Evolutionary conservation across 352 stramenopile species (phyloP).

Genomic region (Phytophthora ohioensis): DNA sequence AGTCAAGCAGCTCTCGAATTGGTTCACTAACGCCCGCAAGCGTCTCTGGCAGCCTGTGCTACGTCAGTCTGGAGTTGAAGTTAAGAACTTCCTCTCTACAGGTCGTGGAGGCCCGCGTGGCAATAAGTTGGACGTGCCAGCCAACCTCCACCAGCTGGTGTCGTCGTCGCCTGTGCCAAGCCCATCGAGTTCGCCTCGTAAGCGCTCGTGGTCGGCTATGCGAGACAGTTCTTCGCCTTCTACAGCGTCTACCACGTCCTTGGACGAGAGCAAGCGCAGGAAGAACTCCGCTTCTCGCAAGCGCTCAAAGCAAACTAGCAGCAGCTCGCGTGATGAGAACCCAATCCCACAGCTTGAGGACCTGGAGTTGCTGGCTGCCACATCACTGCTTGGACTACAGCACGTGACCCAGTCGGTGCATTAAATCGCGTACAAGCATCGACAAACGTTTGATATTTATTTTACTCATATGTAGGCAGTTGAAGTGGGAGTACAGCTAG

Average conservation of each 20-base stretch:
- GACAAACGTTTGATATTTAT: conserved; percentile 52
- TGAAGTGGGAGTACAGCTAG: conserved; percentile 33
- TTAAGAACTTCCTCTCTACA: conserved; percentile 90
- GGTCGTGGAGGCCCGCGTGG: conserved; percentile 80
- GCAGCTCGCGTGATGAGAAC: conserved; percentile 13
- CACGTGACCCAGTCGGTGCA: conserved; percentile 77
- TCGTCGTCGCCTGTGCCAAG: conserved; percentile 47
- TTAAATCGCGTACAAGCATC: conserved; percentile 37
- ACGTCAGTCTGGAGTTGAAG: conserved; percentile 87
- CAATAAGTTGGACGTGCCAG: conserved; percentile 79
- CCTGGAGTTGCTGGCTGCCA: conserved; percentile 78
- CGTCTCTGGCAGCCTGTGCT: conserved; percentile 88
- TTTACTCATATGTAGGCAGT: conserved; percentile 40
- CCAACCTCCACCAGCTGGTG: conserved; percentile 69
- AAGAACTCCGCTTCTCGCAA: conserved; percentile 51
- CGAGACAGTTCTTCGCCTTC: conserved; percentile 33
- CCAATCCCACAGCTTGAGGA: conserved; percentile 59
- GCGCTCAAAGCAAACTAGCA: conserved; percentile 39
- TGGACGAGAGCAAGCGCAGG: conserved; percentile 47
- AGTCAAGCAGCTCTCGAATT: conserved; percentile 91
- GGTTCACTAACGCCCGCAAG: conserved; percentile 92
- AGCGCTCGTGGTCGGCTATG: conserved; percentile 65
- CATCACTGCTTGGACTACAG: conserved; percentile 79
- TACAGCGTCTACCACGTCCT: neutral
- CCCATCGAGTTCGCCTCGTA: conserved; percentile 55